A percentile compares a stretch with the other conserved stretches of the same genome.
Conservation (phyloP, 202 grass and related monocot species). For the Eragrostis tef region DNA sequence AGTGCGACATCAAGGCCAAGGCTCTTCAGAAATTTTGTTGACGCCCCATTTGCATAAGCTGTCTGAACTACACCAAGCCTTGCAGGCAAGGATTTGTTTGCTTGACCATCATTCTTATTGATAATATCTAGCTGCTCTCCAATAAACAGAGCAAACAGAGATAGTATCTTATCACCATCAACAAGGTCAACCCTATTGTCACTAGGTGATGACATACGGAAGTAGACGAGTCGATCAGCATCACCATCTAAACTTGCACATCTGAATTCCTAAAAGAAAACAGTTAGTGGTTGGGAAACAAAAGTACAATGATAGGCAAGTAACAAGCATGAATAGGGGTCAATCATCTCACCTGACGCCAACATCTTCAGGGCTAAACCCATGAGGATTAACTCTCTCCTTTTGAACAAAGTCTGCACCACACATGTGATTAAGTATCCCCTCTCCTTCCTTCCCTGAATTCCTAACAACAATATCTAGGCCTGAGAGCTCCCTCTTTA, state of each 20-base stretch:
- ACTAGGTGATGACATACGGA: conserved; percentile 56
- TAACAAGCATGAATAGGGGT: neutral
- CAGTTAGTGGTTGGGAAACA: conserved; percentile 13
- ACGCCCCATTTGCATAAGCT: conserved; percentile 94
- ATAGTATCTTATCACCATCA: conserved; percentile 91
- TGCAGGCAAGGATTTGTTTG: conserved; percentile 50
- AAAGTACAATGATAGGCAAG: neutral
- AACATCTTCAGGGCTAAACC: conserved; percentile 64
- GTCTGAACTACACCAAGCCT: conserved; percentile 81
- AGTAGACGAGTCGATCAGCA: conserved; percentile 81
- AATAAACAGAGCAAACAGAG: conserved; percentile 86
- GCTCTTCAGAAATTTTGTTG: conserved; percentile 66
- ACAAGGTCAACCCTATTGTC: conserved; percentile 71
- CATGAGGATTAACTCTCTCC: conserved; percentile 68
- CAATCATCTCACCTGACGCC: conserved; percentile 51
- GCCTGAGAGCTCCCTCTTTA: conserved; percentile 56
- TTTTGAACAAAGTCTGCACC: conserved; percentile 97
- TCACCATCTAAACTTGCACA: conserved; percentile 94
- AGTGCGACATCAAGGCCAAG: conserved; percentile 81
- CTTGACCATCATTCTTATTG: conserved; percentile 44
- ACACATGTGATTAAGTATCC: conserved; percentile 81
- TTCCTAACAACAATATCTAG: conserved; percentile 74
- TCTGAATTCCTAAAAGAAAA: conserved; percentile 63
- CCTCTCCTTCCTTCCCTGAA: conserved; percentile 74
- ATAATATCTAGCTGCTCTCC: conserved; percentile 77